Evolutionary conservation across 768 basidiomycete genomes (phyloP), one percentile per base, ranked within the genome.

Genomic region (Lactifluus hygrophoroides): DNA sequence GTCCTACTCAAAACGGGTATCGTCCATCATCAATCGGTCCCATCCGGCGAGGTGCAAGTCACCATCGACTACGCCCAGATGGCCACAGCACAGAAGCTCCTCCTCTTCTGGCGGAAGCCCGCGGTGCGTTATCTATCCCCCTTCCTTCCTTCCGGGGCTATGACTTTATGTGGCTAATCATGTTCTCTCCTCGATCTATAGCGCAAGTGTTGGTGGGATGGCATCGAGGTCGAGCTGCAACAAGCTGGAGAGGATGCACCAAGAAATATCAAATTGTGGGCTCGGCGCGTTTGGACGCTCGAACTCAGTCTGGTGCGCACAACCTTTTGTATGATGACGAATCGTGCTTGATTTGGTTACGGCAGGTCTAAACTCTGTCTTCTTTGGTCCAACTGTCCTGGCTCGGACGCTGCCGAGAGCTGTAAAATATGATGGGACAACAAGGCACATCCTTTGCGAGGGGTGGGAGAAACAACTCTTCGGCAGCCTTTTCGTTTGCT

Each of bases 201-300:
- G 94, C 80, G 96, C 42, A 98, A 99, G 76, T 98, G 95, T 73
- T 99, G 96, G 96, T 99, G 96, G 96, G 96, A 99, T 66, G 95
- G 95, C 11, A 77, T 94, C 38, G 93, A 95, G 64, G 84, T 95
- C 19, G 90, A 96, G 54, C 69, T 97, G 43, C 82, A 87, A 8
- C 76, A 79, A 4, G 69, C 75, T 1, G 82, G 75, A 4, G 78
- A 77, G 37, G 72, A 81, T 51, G 67, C 78, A 7, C 74, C 78
- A 9, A 75, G 79, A 66, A 74, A 71, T 10, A 81, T 94, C 65
- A 97, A 97, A 73, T 79, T 99, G 46, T 98, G 96, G 95, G 94
- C 95, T 19, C 81, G 96, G 57, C 77, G 96, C 57, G 96, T 99
- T 16, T 99, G 96, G 96, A 99, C 96, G 10, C 77, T 99, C 57